Percentiles rank a stretch among this genome's conserved stretches.
Conservation (phyloP, 1,284 basidiomycete genomes). For the Leccinum angustisporum region DNA sequence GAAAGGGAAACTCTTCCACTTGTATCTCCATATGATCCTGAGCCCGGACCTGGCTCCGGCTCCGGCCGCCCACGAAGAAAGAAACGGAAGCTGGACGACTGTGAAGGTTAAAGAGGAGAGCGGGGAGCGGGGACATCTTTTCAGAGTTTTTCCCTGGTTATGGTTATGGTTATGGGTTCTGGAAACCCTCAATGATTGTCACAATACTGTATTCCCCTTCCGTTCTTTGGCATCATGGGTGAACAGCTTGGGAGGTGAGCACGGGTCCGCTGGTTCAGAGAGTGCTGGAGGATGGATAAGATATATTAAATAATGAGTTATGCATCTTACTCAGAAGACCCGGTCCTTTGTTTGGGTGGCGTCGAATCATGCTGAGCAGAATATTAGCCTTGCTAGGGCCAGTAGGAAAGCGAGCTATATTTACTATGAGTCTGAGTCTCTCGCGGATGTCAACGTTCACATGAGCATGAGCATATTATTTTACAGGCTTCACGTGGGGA, state of each 20-base stretch:
- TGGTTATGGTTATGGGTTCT: not conserved
- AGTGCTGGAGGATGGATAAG: not conserved
- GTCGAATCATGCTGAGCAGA: not conserved
- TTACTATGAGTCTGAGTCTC: not conserved
- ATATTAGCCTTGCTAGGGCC: not conserved
- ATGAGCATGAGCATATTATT: not conserved
- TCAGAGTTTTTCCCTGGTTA: not conserved
- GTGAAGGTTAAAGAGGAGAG: constrained; percentile 7
- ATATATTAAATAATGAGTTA: not conserved
- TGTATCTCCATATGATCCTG: not conserved
- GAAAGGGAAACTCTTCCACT: not conserved
- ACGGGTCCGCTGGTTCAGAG: not conserved
- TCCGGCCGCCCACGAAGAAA: constrained; percentile 12
- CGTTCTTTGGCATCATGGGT: not conserved
- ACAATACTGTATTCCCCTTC: not conserved
- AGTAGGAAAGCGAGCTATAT: not conserved
- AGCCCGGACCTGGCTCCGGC: not conserved
- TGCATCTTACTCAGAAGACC: not conserved
- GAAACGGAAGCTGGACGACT: constrained; percentile 27
- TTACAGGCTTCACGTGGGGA: not conserved
- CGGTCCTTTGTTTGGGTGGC: not conserved
- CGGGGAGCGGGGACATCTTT: not conserved
- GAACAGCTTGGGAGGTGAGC: not conserved
- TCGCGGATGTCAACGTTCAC: not conserved
- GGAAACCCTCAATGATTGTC: not conserved